Percentiles rank a stretch among this genome's conserved stretches.
Evolutionary conservation across 208 protist species (phyloP).

Genomic region (Trypanosomatidae sp.): DNA sequence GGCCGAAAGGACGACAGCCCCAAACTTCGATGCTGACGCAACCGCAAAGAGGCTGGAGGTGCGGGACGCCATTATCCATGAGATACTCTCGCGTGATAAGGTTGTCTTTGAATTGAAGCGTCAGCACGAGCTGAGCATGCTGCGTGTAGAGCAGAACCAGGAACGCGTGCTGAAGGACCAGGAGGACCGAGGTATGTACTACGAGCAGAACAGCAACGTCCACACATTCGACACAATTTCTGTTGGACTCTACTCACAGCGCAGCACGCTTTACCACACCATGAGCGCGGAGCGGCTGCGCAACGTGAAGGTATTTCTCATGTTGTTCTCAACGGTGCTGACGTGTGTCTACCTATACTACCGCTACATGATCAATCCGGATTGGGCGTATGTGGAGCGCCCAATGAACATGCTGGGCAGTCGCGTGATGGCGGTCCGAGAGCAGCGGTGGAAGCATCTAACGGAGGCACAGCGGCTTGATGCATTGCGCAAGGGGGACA

Average conservation of each 20-base stretch:
- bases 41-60: constrained; percentile 19
- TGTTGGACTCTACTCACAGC: constrained; percentile 82
- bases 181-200: constrained; percentile 90
- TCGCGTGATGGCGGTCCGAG: constrained; percentile 57
- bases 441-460: constrained; percentile 48
- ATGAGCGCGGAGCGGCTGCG: constrained; percentile 79
- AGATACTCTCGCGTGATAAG: constrained; percentile 84
- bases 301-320: constrained; percentile 83
- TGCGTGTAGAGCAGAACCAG: constrained; percentile 85
- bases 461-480: constrained; percentile 41
- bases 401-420: constrained; percentile 78
- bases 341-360: constrained; percentile 86
- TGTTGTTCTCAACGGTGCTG: constrained; percentile 50
- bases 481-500: constrained; percentile 6
- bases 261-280: constrained; percentile 89
- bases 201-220: constrained; percentile 91
- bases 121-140: constrained; percentile 91
- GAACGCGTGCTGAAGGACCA: constrained; percentile 84
- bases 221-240: constrained; percentile 90
- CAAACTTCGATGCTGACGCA: constrained; percentile 2
- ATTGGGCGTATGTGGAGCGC: constrained; percentile 79
- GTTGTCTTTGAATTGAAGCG: constrained; percentile 89
- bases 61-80: constrained; percentile 66
- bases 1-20: not conserved
- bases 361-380: constrained; percentile 85